Conservation (phyloP, 2,329 filamentous ascomycete genomes). For the Exophiala viscosa region DNA sequence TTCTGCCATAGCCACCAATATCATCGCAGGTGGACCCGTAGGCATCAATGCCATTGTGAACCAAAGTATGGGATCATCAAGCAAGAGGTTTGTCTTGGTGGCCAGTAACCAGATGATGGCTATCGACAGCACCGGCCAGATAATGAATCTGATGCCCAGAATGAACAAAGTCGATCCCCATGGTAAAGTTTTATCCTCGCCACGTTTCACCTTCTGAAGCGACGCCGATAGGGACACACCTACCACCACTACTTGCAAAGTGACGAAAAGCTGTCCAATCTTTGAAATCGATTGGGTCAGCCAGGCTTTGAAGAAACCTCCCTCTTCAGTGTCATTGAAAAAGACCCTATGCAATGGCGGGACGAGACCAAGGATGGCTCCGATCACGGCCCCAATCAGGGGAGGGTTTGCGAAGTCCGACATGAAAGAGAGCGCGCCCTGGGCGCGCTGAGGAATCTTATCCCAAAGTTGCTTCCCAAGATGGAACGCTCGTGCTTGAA, state of each 20-base stretch:
- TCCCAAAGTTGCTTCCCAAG: conserved; percentile 32
- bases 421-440: conserved; percentile 39
- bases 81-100: conserved; percentile 49
- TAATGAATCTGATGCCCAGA: conserved; percentile 50
- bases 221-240: conserved; percentile 60
- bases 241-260: conserved; percentile 63
- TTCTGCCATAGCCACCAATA: conserved; percentile 48
- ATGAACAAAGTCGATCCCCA: conserved; percentile 41
- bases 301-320: conserved; percentile 64
- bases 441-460: conserved; percentile 36
- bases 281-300: conserved; percentile 60
- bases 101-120: conserved; percentile 54
- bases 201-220: conserved; percentile 46
- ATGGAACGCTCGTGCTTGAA: conserved; percentile 26
- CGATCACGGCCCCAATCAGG: conserved; percentile 57
- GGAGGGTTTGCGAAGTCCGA: conserved; percentile 59
- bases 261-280: conserved; percentile 61
- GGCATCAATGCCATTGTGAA: conserved; percentile 62
- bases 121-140: conserved; percentile 59
- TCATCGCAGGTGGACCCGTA: conserved; percentile 53
- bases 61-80: conserved; percentile 61
- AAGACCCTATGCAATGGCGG: conserved; percentile 59
- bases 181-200: conserved; percentile 45
- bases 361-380: conserved; percentile 56
- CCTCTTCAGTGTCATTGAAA: conserved; percentile 55